A percentile compares a stretch with the other conserved stretches of the same genome.
phyloP scores from a whole-genome alignment of 768 basidiomycete species.

The Cyathus striatus region DNA sequence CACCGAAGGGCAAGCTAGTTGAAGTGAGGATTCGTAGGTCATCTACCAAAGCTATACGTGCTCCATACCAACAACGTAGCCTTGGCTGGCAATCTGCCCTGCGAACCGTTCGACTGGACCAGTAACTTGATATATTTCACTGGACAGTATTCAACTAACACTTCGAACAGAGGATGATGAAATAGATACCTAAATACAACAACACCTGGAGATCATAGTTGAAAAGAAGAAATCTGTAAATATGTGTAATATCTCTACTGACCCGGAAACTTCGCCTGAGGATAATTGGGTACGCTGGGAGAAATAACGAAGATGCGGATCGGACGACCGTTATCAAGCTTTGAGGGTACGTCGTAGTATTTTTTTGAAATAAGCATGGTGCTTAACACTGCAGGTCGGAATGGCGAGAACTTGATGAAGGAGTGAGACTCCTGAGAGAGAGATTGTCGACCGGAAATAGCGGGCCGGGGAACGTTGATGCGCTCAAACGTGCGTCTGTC shows the following conservation, averaged over 20 bases:
- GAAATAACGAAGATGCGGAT: conserved; percentile 83
- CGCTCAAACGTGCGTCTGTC: too few species aligned
- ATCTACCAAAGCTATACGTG: too few species aligned
- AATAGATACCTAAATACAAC: conserved; percentile 69
- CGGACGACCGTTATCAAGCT: conserved; percentile 54
- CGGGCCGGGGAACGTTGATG: background rate
- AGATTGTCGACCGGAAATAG: too few species aligned
- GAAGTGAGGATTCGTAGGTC: too few species aligned
- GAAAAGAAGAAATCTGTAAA: background rate
- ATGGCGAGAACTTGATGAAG: too few species aligned
- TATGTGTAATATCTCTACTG: conserved; percentile 5
- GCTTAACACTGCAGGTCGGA: too few species aligned
- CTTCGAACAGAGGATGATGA: background rate
- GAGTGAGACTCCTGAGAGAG: too few species aligned
- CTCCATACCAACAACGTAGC: conserved; percentile 71
- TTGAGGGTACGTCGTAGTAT: conserved; percentile 71
- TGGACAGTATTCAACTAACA: conserved; percentile 18
- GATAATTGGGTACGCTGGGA: conserved; percentile 76
- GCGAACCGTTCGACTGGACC: conserved; percentile 94
- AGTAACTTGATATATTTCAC: conserved; percentile 96
- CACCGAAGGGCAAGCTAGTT: conserved; percentile 70
- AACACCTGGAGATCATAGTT: conserved; percentile 47
- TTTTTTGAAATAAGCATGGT: conserved; percentile 82
- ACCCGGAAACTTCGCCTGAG: conserved; percentile 90
- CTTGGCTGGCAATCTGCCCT: conserved; percentile 82